These are phyloP conservation scores for Aureobasidium leucospermi DNA, from an alignment of 2,329 filamentous ascomycete genomes.

Conservation along the genomic window DNA sequence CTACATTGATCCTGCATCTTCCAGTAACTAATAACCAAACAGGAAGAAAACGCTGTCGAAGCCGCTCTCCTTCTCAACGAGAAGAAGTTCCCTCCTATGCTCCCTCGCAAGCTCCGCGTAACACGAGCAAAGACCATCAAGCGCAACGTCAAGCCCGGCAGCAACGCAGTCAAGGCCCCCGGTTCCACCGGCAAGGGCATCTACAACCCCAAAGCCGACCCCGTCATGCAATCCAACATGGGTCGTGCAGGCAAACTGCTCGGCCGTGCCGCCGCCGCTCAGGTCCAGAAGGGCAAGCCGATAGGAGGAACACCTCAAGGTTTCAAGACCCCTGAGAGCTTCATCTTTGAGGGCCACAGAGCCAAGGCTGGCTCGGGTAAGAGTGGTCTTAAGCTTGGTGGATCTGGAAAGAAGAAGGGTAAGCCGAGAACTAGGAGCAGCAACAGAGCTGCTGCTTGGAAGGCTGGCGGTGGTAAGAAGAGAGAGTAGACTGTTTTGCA, in stretches of 20 bases:
- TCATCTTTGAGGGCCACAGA: constrained; percentile 76
- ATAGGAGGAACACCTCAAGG: constrained; percentile 18
- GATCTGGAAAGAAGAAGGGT: constrained; percentile 44
- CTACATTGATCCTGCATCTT: background rate
- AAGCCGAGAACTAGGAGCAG: constrained; percentile 38
- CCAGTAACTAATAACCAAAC: background rate
- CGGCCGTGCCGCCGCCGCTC: constrained; percentile 55
- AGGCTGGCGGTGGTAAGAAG: constrained; percentile 23
- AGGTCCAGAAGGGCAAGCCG: constrained; percentile 4
- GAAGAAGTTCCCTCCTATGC: constrained; percentile 88
- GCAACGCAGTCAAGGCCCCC: constrained; percentile 15
- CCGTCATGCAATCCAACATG: constrained; percentile 61
- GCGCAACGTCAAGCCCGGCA: constrained; percentile 36
- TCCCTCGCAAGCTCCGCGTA: constrained; percentile 82
- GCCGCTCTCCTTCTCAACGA: constrained; percentile 80
- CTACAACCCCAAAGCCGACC: constrained; percentile 64
- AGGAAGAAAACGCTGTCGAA: constrained; percentile 79
- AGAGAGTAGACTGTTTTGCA: background rate
- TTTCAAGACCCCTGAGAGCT: constrained; percentile 56
- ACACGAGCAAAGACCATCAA: constrained; percentile 69
- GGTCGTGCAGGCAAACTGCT: constrained; percentile 70
- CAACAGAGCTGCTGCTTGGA: constrained; percentile 40
- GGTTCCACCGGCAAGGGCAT: constrained; percentile 16
- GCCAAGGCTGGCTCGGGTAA: constrained; percentile 60
- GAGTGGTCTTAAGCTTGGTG: constrained; percentile 53